Percentiles rank a stretch among this genome's conserved stretches.
Conservation (phyloP, 1,139 yeast species). For the Yueomyces sp. region DNA sequence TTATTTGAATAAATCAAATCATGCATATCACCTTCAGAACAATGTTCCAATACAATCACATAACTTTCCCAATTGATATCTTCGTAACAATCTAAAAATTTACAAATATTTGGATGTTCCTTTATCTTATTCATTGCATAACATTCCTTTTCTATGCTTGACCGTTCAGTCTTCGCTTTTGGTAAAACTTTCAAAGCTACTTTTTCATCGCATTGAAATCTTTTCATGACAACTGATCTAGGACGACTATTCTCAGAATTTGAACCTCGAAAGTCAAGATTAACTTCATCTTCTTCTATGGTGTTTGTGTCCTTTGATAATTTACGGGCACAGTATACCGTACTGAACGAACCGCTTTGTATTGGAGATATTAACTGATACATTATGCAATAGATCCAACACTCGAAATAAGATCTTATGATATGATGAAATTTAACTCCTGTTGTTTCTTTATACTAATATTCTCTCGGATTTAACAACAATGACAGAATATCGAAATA, state of each 20-base stretch:
- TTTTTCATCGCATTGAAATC: background rate
- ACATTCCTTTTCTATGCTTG: slow-evolving; percentile 14
- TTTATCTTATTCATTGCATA: slow-evolving; percentile 11
- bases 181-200: slow-evolving; percentile 22
- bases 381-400: background rate
- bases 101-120: slow-evolving; percentile 34
- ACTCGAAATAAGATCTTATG: too few species aligned
- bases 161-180: slow-evolving; percentile 8
- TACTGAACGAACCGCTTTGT: slow-evolving; percentile 10
- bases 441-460: too few species aligned
- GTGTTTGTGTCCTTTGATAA: slow-evolving; percentile 3
- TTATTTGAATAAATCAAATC: slow-evolving; percentile 39
- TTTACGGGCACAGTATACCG: slow-evolving; percentile 8
- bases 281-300: slow-evolving; percentile 7
- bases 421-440: too few species aligned
- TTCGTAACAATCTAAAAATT: slow-evolving; percentile 61
- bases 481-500: too few species aligned
- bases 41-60: slow-evolving; percentile 69
- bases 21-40: slow-evolving; percentile 78
- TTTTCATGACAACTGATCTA: slow-evolving; percentile 7
- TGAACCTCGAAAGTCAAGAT: slow-evolving; percentile 2
- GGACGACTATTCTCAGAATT: slow-evolving; percentile 14
- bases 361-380: slow-evolving; percentile 6
- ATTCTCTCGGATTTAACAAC: too few species aligned
- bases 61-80: slow-evolving; percentile 25